Base-by-base conservation (phyloP, 805 yeast species). In the Ogataea populi-albae region DNA sequence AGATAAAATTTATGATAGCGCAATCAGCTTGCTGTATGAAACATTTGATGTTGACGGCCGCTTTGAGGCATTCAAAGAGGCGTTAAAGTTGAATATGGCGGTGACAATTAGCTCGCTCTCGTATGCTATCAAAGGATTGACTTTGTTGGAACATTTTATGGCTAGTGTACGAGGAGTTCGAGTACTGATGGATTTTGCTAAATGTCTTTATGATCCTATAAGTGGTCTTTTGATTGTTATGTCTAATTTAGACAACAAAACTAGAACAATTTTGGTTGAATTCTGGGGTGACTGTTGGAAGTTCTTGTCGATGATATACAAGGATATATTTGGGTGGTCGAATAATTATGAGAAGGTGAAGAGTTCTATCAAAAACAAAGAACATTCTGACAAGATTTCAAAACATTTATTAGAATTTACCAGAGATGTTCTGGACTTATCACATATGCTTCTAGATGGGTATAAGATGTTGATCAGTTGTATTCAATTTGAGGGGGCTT, bases 31-130 rank as follows among this genome's bases (percentile, higher is more conserved):
- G 15, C 55, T 88, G 3, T 81, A 83, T 49, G 91, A 85, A 46
- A 76, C 85, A 0, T 83, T 76, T 56, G 94, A 87, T 55, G 85
- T 80, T 10, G 79, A 77, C 37, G 96, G 89, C 12, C 72, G 96
- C 50, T 61, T 76, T 23, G 95, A 85, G 56, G 86, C 88, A 23
- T 67, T 86, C n/a, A 74, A 68, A 30, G 71, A 69, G 4, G 53
- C 80, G 23, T 59, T 88, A 17, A 57, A 59, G 7, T 52, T 61
- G 6, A 66, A 74, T 37, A 53, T 80, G 10, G 50, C 59, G 3
- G 53, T 62, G 6, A 70, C 79, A 6, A 47, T 87, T 4, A 47
- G 46, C 3, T 76, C 87, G 0, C 42, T 50, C 11, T 32, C 31
- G 10, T 62, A 77, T 17, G 46, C 54, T 1, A 23, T 54, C 17